Conservation (phyloP, 495 filamentous ascomycete species). For the Penicillium angulare region DNA sequence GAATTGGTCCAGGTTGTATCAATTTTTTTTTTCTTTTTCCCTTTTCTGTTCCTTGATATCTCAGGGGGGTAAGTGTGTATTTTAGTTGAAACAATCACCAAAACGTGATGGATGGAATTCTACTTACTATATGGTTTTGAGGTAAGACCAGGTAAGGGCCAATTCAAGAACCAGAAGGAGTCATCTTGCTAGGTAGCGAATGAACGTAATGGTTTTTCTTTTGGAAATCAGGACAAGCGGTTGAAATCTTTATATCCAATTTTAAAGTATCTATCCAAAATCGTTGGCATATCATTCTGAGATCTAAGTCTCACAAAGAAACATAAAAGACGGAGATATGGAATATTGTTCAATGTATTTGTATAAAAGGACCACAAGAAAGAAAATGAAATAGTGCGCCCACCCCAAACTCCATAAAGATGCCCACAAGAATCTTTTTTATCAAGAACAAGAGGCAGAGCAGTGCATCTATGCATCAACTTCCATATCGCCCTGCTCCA, state of each 20-base stretch:
- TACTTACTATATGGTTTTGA: conserved; percentile 36
- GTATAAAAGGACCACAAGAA: conserved; percentile 13
- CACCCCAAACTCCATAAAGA: conserved; percentile 40
- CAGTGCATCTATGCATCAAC: conserved; percentile 33
- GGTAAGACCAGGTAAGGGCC: conserved; percentile 72
- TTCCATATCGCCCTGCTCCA: conserved; percentile 42
- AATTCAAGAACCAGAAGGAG: conserved; percentile 35
- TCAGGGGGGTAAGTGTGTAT: conserved; percentile 59
- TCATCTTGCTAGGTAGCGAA: conserved; percentile 24
- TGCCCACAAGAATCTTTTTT: conserved; percentile 34
- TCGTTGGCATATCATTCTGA: conserved; percentile 39
- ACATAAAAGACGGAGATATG: conserved; percentile 15
- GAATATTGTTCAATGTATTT: conserved; percentile 25
- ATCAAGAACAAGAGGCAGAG: conserved; percentile 20
- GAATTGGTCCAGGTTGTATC: too few species aligned
- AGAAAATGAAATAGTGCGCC: conserved; percentile 25
- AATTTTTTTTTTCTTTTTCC: conserved; percentile 20
- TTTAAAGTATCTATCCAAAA: conserved; percentile 27
- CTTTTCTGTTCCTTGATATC: conserved; percentile 7
- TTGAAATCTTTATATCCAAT: conserved; percentile 25
- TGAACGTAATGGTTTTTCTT: conserved; percentile 20
- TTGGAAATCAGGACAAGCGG: background rate
- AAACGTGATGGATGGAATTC: conserved; percentile 18
- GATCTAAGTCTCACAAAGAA: conserved; percentile 18
- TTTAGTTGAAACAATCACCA: conserved; percentile 35